Percentiles rank a stretch among this genome's conserved stretches.
Conservation (phyloP, 2,329 filamentous ascomycete species). For the Chaetomium strumarium region DNA sequence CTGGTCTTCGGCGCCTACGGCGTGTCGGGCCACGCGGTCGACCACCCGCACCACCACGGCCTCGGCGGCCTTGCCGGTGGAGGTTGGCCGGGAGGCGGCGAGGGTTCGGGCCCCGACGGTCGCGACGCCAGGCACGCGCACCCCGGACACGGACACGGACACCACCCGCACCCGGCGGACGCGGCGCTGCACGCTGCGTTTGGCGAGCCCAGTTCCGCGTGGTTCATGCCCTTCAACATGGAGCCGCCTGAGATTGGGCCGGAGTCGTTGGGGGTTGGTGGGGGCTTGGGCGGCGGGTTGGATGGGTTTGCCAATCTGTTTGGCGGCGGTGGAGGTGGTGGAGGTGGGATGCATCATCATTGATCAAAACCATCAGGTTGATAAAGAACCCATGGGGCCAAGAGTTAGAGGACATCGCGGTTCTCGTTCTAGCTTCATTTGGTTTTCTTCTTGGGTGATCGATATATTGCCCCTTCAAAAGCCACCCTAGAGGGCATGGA, state of each 20-base stretch:
- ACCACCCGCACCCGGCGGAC: conserved; percentile 25
- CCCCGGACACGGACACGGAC: conserved; percentile 10
- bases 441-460: too few relatives aligned
- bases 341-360: conserved; percentile 27
- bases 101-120: conserved; percentile 25
- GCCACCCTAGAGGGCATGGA: too few relatives aligned
- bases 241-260: conserved; percentile 62
- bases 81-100: conserved; percentile 28
- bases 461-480: too few relatives aligned
- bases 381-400: too few relatives aligned
- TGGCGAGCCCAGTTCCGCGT: conserved; percentile 58
- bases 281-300: conserved; percentile 33
- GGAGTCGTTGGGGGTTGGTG: conserved; percentile 34
- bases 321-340: conserved; percentile 32
- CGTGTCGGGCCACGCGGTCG: conserved; percentile 36
- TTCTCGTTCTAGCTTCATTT: too few relatives aligned
- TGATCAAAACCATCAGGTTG: too few relatives aligned
- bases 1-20: conserved; percentile 70
- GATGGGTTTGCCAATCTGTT: conserved; percentile 49
- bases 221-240: conserved; percentile 92
- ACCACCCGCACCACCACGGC: conserved; percentile 28
- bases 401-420: too few relatives aligned
- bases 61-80: conserved; percentile 37
- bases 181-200: conserved; percentile 28
- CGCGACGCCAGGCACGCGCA: conserved; percentile 18